Conservation (phyloP, 73 alveolate genomes). For the Paramecium octaurelia region DNA sequence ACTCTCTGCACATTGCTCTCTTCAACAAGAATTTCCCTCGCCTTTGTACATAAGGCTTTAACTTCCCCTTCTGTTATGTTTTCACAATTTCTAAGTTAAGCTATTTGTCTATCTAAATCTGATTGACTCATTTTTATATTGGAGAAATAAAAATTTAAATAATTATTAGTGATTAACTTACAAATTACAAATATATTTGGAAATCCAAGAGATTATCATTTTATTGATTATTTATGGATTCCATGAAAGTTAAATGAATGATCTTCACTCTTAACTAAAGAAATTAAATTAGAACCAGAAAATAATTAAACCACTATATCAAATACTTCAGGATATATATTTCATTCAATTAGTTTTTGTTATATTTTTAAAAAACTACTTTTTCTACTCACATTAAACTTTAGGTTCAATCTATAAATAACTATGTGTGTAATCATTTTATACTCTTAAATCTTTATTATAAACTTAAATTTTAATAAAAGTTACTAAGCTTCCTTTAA, state of each 20-base stretch:
- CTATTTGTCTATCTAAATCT: conserved; percentile 69
- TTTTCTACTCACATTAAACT: too few species aligned
- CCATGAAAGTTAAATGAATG: not conserved
- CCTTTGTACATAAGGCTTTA: conserved; percentile 85
- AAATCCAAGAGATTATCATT: not conserved
- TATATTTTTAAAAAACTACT: too few species aligned
- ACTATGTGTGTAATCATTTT: too few species aligned
- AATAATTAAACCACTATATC: too few species aligned
- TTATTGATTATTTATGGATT: not conserved
- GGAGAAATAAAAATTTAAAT: not conserved
- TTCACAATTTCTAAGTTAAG: conserved; percentile 79
- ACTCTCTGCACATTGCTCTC: conserved; percentile 90
- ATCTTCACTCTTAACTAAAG: too few species aligned
- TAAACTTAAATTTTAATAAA: too few species aligned
- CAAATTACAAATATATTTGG: not conserved
- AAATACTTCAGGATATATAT: too few species aligned
- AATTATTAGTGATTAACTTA: not conserved
- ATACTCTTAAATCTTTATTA: too few species aligned
- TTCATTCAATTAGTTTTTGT: too few species aligned
- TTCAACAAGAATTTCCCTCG: conserved; percentile 89
- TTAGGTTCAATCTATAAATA: too few species aligned
- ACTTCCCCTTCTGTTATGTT: conserved; percentile 93
- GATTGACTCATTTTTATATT: conserved; percentile 25
- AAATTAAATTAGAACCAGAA: too few species aligned
- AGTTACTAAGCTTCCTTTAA: not conserved